Evolutionary conservation across 2,329 filamentous ascomycete species (phyloP), one percentile per base, ranked within the genome.

Genomic region (Fusarium ambrosium): DNA sequence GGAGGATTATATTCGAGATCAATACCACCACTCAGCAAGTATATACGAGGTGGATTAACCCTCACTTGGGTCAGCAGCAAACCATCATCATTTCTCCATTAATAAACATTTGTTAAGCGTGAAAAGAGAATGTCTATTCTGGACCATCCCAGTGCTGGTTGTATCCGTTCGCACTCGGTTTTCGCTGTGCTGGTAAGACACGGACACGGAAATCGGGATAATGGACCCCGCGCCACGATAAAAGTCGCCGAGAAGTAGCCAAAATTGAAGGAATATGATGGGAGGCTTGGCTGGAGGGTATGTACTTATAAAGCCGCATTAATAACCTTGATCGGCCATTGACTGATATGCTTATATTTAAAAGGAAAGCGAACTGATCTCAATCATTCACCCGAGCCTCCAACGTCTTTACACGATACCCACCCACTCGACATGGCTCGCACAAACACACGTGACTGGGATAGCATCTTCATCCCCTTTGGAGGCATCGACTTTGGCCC

Each of bases 401-500:
- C 22, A 27, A 48, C 43, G 22, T 53, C 18, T 32, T 53, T 6
- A 18, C 27, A 53, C 11, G 9, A 53, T 32, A 53, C 18, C 27
- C 27, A 29, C 45, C 58, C 48, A n/a, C 27, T 4, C 41, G 41
- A 18, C 22, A 73, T 73, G 71, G 16, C n/a, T 32, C 69, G 71
- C 11, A 63, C 62, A 29, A 45, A 56, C 22, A 72, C 70, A 18
- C 56, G 69, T 45, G 53, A 66, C 43, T 22, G 72, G 11, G 62
- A 69, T 5, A 66, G 39, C 36, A 59, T 73, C 58, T 70, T 63
- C 34, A 58, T 73, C 1, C 66, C 66, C 4, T 58, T 37, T 3
- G 70, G 66, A 59, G 70, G 70, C n/a, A 45, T 73, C 8, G 62
- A 72, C 9, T 72, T 73, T 34, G 36, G 41, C 22, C 32, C 51